Base-by-base conservation (phyloP, 192 early-diverging fungal genomes). In the Coemansia sp. region DNA sequence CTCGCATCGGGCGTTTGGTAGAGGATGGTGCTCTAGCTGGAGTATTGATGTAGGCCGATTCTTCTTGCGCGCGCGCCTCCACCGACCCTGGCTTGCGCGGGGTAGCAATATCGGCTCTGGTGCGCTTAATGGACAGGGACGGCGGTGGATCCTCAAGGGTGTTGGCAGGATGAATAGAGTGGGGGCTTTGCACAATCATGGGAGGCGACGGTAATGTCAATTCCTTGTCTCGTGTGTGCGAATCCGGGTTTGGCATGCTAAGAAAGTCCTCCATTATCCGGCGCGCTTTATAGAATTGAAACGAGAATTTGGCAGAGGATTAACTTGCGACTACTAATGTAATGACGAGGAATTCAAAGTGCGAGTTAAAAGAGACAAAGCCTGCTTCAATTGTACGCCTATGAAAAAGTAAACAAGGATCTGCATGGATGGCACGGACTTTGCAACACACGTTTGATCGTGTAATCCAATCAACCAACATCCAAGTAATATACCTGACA, bases 41-140 rank as follows among this genome's bases (percentile, higher is more conserved):
- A 3, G 68, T 71, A 32, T 54, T 36, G 33, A 77, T 70, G 50
- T 53, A 77, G 26, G 54, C 63, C 47, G 48, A 47, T 0, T 48
- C 42, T 36, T 63, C 54, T 22, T 67, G 74, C 42, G 18, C 23
- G 8, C 49, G 39, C 13, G 69, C 62, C 38, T 71, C 75, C 2
- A 25, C 14, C 3, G 63, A 45, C 15, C 75, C 63, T 0, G 68
- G 68, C 30, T 50, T 70, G 15, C 26, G 37, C 5, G 75, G 75
- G 10, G 68, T 78, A 11, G 64, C 69, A 9, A 78, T 67, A 14
- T 78, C 69, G 8, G 66, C 66, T 14, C 66, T 59, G 2, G 73
- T 50, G 32, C 66, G 66, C 38, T 76, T 76, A 26, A 54, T 55
- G 9, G 58, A 64, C n/a, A 23, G 19, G n/a, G 29, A 36, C 11